Base-by-base conservation (phyloP, 2,329 filamentous ascomycete genomes). In the Lachnellula arida region DNA sequence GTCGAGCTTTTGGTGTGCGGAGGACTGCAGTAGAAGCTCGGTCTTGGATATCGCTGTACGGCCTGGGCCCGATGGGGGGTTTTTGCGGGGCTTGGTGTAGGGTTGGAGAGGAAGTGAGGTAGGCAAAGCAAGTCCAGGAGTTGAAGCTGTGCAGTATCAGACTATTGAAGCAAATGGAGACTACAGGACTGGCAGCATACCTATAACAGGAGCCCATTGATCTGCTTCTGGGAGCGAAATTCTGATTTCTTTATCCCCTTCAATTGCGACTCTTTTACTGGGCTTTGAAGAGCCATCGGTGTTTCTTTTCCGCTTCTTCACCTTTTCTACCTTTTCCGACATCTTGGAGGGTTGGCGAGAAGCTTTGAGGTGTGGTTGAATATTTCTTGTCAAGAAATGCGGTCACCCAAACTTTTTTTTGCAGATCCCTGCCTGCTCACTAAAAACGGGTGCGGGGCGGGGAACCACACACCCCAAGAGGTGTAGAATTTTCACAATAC, bases 11-110 rank as follows among this genome's bases (percentile, higher is more conserved):
- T 72, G 76, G 68, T 87, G 81, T 46, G 73, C 74, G 4, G 76
- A 76, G 8, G 82, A 84, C 67, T 85, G 81, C 44, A 87, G 72
- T 0, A 85, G 66, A 12, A 86, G 72, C 63, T 82, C 80, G 53
- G 75, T 68, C 17, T 63, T 65, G 42, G 65, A 61, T 53, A 70
- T 67, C 12, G 57, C 52, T 19, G 61, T 68, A 34, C 46, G 58
- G 39, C 66, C 63, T 17, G 61, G 49, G 32, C 56, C 56, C 42
- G 60, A 52, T 19, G 62, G 49, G 14, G 58, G 53, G 49, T 68
- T 67, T 49, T 59, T 58, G 34, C 67, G 67, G 43, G 57, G 43
- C 51, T 68, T 68, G 4, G 63, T 64, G 32, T 69, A 73, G 49
- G 71, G 64, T 42, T 66, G 60, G 17, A 73, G 59, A 14, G 62